phyloP scores from a whole-genome alignment of 164 flowering plant species.

The Stephania japonica region DNA sequence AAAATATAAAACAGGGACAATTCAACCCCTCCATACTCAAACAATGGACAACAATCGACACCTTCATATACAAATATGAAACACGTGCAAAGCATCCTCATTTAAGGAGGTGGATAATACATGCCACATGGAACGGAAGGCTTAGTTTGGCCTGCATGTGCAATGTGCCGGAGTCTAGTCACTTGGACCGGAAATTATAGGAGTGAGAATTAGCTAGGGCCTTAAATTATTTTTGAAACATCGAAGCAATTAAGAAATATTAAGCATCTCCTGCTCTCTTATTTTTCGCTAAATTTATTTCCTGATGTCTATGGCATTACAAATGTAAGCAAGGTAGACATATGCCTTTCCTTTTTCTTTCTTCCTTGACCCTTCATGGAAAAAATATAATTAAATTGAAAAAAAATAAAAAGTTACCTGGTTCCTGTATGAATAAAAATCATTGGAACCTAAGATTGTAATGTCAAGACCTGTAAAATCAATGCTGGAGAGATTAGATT shows the following conservation, averaged over 20 bases:
- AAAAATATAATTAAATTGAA: too few relatives aligned
- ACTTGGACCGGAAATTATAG: neutral
- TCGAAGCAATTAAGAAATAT: neutral
- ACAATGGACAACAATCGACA: neutral
- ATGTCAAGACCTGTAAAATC: constrained; percentile 90
- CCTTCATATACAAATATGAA: neutral
- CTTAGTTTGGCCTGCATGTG: neutral
- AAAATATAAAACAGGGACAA: neutral
- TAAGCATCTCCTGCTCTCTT: neutral
- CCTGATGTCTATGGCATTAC: neutral
- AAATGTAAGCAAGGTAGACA: neutral
- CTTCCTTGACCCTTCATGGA: neutral
- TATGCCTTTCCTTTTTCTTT: neutral
- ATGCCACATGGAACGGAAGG: neutral
- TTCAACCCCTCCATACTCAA: too few relatives aligned
- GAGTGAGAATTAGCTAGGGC: neutral
- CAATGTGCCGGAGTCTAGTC: neutral
- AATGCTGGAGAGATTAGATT: constrained; percentile 19
- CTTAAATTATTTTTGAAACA: neutral
- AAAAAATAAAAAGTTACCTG: constrained; percentile 41
- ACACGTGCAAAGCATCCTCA: neutral
- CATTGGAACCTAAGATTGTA: constrained; percentile 84
- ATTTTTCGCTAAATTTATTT: neutral
- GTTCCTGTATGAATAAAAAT: constrained; percentile 89
- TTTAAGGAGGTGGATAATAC: neutral